Conservation (phyloP, 208 protist species). For the Angomonas desouzai region DNA sequence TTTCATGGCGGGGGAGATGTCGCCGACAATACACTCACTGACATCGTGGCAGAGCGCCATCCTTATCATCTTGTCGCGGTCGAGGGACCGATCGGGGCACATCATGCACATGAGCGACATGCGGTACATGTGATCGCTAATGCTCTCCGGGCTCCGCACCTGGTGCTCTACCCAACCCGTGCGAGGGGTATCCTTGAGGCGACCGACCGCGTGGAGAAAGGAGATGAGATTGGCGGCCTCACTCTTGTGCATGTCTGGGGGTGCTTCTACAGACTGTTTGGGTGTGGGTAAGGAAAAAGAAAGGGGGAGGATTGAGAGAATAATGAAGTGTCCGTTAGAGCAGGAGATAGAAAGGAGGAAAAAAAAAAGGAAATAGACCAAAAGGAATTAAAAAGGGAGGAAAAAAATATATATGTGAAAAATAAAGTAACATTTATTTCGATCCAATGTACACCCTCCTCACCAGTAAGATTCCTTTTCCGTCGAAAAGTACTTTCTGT, state of each 20-base stretch:
- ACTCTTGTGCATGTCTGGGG: no score
- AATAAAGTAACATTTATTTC: not conserved
- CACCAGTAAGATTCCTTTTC: not conserved
- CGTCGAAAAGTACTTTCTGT: conserved; percentile 36
- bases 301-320: not conserved
- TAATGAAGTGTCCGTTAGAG: no score
- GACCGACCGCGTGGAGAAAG: conserved; percentile 76
- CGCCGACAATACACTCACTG: conserved; percentile 86
- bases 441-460: not conserved
- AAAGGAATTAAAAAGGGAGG: not conserved
- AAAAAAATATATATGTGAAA: conserved; percentile 2
- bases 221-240: conserved; percentile 33
- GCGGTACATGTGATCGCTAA: conserved; percentile 93
- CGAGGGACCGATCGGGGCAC: conserved; percentile 68
- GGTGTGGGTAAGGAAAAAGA: conserved; percentile 1
- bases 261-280: no score
- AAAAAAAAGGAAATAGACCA: conserved; percentile 8
- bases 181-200: conserved; percentile 81
- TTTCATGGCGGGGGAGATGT: conserved; percentile 83
- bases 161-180: conserved; percentile 86
- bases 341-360: not conserved
- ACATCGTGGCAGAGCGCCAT: conserved; percentile 90
- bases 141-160: conserved; percentile 68
- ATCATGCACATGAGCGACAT: conserved; percentile 91
- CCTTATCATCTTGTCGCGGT: conserved; percentile 69